Evolutionary conservation across 805 yeast species (phyloP).

Genomic region (Geotrichum ghanense): DNA sequence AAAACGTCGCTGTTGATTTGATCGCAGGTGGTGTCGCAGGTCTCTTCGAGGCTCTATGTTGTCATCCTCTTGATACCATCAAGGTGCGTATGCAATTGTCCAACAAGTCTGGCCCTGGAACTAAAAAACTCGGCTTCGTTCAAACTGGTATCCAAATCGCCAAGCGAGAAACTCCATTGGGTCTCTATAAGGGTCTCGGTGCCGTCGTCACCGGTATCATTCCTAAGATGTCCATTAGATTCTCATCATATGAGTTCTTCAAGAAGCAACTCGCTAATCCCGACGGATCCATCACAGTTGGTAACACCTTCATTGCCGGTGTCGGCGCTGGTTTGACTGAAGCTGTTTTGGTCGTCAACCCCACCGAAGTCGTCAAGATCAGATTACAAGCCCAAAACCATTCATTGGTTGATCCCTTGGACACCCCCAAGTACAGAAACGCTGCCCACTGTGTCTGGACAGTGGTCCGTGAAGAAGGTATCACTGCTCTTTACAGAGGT

Average conservation of each 20-base stretch:
- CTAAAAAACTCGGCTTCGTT: slow-evolving; percentile 75
- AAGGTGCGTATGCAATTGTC: slow-evolving; percentile 93
- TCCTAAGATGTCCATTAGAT: slow-evolving; percentile 96
- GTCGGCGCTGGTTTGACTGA: slow-evolving; percentile 96
- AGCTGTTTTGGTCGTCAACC: slow-evolving; percentile 89
- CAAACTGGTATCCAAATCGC: slow-evolving; percentile 72
- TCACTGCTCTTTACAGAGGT: slow-evolving; percentile 82
- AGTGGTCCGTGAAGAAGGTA: slow-evolving; percentile 84
- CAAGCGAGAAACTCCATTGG: slow-evolving; percentile 68
- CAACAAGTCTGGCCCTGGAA: slow-evolving; percentile 8
- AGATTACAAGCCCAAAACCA: slow-evolving; percentile 93
- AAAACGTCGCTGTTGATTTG: slow-evolving; percentile 23
- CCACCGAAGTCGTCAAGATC: slow-evolving; percentile 95
- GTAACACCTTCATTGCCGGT: slow-evolving; percentile 78
- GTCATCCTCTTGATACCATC: slow-evolving; percentile 98
- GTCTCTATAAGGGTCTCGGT: slow-evolving; percentile 90
- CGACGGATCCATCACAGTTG: slow-evolving; percentile 53
- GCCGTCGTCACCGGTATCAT: slow-evolving; percentile 96
- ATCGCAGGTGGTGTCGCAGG: slow-evolving; percentile 98
- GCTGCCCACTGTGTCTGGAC: slow-evolving; percentile 85
- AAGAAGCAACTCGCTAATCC: slow-evolving; percentile 52
- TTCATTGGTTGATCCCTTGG: slow-evolving; percentile 73
- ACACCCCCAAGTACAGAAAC: slow-evolving; percentile 75
- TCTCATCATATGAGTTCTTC: slow-evolving; percentile 86
- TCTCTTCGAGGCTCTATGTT: slow-evolving; percentile 89